Evolutionary conservation across 2,329 filamentous ascomycete species (phyloP).

Genomic region (Cladorrhinum sp.): DNA sequence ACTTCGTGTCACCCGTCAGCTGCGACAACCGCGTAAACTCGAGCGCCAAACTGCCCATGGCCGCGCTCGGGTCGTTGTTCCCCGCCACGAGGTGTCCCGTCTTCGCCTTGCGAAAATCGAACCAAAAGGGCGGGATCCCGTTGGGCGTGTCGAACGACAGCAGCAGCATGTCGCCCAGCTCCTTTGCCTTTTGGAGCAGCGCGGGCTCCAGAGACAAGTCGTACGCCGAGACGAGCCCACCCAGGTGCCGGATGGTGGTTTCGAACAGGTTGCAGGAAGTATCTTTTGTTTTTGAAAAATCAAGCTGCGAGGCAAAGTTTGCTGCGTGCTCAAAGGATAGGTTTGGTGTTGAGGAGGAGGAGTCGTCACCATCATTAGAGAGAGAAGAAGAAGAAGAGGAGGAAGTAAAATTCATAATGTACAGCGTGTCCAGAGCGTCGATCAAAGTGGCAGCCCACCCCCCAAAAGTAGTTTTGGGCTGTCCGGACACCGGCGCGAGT

Average conservation of each 20-base stretch:
- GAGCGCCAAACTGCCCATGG: constrained; percentile 58
- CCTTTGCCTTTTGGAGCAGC: constrained; percentile 42
- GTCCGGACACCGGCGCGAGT: constrained; percentile 19
- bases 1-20: constrained; percentile 65
- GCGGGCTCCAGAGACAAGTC: constrained; percentile 27
- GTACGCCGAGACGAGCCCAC: constrained; percentile 31
- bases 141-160: constrained; percentile 47
- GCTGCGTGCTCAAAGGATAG: neutral
- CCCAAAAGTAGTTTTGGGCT: constrained; percentile 17
- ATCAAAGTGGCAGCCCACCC: constrained; percentile 26
- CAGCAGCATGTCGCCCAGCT: constrained; percentile 47
- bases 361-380: too few species aligned
- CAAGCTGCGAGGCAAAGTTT: constrained; percentile 44
- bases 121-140: constrained; percentile 52
- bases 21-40: constrained; percentile 70
- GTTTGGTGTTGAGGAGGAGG: too few species aligned
- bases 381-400: too few species aligned
- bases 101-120: constrained; percentile 42
- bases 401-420: constrained; percentile 54
- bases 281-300: constrained; percentile 43
- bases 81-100: constrained; percentile 32
- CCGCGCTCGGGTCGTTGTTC: constrained; percentile 34
- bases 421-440: constrained; percentile 46
- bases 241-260: constrained; percentile 34
- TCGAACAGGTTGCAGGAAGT: constrained; percentile 39